A percentile compares a stretch with the other conserved stretches of the same genome.
These are phyloP conservation scores for Leccinum pachyderme DNA, from an alignment of 1,284 basidiomycete species.

Conservation along the genomic window DNA sequence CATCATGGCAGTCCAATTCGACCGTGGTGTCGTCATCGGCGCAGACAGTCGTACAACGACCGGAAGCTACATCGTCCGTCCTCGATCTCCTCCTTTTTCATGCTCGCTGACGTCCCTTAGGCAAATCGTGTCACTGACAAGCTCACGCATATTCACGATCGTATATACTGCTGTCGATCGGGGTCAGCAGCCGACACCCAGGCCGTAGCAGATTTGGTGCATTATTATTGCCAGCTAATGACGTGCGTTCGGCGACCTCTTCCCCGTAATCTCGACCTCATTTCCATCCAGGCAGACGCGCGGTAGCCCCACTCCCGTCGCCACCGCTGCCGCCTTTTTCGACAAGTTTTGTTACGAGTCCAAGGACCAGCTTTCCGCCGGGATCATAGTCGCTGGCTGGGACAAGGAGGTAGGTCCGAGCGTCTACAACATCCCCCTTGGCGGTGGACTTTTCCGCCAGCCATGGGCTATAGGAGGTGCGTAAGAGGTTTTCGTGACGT, in stretches of 20 bases:
- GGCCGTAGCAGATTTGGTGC: conserved; percentile 92
- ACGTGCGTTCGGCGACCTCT: conserved; percentile 43
- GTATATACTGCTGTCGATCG: conserved; percentile 98
- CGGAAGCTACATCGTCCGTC: conserved; percentile 88
- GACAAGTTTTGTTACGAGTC: conserved; percentile 93
- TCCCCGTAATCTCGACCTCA: neutral
- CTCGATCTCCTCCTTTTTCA: neutral
- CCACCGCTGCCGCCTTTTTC: conserved; percentile 82
- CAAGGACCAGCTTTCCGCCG: conserved; percentile 87
- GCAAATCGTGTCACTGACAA: conserved; percentile 99
- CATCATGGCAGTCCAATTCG: conserved; percentile 99
- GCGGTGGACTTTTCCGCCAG: conserved; percentile 90
- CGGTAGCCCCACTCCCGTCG: conserved; percentile 73
- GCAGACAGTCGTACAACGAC: conserved; percentile 97
- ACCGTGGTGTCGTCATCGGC: conserved; percentile 92
- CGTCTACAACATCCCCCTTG: conserved; percentile 95
- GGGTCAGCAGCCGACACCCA: conserved; percentile 98
- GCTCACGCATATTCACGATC: conserved; percentile 94
- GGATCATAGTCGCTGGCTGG: conserved; percentile 99
- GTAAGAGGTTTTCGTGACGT: conserved; percentile 19
- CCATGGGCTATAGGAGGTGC: conserved; percentile 95
- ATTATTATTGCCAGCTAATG: conserved; percentile 84
- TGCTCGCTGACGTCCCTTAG: conserved; percentile 38
- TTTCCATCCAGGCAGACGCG: conserved; percentile 58
- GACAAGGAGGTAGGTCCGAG: conserved; percentile 91